Evolutionary conservation across 768 basidiomycete genomes (phyloP), one percentile per base, ranked within the genome.

Genomic region (Agrocybe pediades): DNA sequence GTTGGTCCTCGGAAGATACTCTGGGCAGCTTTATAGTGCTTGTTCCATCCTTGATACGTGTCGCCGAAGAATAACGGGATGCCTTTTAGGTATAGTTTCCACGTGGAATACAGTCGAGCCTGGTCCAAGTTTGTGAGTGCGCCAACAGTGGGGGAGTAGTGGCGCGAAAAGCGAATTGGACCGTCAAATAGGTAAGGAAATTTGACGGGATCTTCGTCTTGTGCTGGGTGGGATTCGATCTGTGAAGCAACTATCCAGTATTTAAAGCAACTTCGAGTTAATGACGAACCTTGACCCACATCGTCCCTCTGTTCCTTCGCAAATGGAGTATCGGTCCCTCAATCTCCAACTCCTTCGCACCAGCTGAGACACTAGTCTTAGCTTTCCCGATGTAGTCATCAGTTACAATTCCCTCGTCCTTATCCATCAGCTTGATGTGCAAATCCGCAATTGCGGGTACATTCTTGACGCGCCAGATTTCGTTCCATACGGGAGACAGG

Each of bases 211-310:
- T 77, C 63, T 15, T 62, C 49, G 41, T 73, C 72, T 2, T 60
- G 60, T 0, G 84, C 75, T 2, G 80, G 80, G 3, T 62, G 73
- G 45, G 78, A 77, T 5, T 85, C 80, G 41, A 88, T 84, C 87
- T 89, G 56, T 21, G 5, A 23, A 15, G 24, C 20, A 23, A 42
- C 20, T 24, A 39, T 23, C 4, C 24, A 19, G 17, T 16, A 9
- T 3, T 1, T 21, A 17, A 43, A 1, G 21, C 23, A 17, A 24
- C 9, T 7, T 8, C 8, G 13, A 27, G 17, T 16, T 1, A 26
- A 24, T 54, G n/a, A n/a, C n/a, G n/a, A n/a, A 87, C 88, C 74
- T 88, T 83, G 29, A 90, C 62, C 83, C 83, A 87, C 56, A 91
- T 85, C 3, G 79, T 83, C 0, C 90, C 90, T 51, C 81, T 70